Percentiles rank a stretch among this genome's conserved stretches.
Evolutionary conservation across 1,139 yeast genomes (phyloP).

Genomic region (Saccharomyces hybrid): DNA sequence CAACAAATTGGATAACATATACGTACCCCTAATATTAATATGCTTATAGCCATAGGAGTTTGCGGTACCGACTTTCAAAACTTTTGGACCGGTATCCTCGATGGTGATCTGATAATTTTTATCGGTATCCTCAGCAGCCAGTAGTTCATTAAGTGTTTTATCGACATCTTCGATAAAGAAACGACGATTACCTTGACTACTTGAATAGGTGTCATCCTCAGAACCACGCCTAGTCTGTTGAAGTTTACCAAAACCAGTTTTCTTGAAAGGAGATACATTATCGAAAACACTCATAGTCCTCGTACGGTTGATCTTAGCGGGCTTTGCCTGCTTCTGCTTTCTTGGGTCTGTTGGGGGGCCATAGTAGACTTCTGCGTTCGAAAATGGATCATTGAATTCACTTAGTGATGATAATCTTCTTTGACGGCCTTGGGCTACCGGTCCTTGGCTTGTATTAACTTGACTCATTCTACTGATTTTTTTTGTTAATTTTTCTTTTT

Average conservation of each 20-base stretch:
- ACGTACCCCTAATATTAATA: conserved; percentile 79
- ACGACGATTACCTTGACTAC: conserved; percentile 38
- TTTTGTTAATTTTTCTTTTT: neutral
- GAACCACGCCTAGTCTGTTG: conserved; percentile 51
- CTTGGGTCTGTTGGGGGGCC: conserved; percentile 56
- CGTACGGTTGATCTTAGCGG: conserved; percentile 12
- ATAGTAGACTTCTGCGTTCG: conserved; percentile 61
- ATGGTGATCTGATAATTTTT: conserved; percentile 80
- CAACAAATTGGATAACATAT: conserved; percentile 77
- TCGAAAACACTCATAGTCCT: conserved; percentile 37
- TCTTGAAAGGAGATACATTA: conserved; percentile 23
- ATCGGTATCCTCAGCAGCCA: conserved; percentile 81
- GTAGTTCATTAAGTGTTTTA: conserved; percentile 57
- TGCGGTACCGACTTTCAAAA: conserved; percentile 73
- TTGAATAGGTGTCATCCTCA: conserved; percentile 45
- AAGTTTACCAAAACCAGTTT: conserved; percentile 11
- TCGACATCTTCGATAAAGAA: conserved; percentile 74
- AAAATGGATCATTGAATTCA: conserved; percentile 48
- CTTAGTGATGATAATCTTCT: conserved; percentile 25
- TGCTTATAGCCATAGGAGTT: conserved; percentile 74
- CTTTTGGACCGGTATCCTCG: conserved; percentile 89
- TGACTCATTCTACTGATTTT: neutral
- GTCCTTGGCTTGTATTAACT: neutral
- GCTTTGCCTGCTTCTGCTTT: conserved; percentile 11
- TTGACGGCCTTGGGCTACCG: conserved; percentile 11